A percentile compares a stretch with the other conserved stretches of the same genome.
These are phyloP conservation scores for Arabis hirsuta DNA, from an alignment of 345 rosid species.

Conservation along the genomic window DNA sequence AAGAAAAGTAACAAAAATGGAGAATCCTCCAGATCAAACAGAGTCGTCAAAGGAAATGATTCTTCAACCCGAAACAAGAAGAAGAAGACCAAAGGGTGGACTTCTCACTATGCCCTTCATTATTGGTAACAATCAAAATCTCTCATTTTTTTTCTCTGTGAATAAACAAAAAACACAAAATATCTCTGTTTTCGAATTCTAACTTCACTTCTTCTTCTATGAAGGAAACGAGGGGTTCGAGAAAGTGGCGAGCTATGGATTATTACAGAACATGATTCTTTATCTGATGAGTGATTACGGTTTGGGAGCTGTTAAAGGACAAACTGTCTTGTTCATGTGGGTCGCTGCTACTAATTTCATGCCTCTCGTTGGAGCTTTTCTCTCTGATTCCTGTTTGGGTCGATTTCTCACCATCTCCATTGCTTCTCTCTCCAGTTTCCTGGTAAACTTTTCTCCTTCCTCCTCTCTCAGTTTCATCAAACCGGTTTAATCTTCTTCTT, in stretches of 20 bases:
- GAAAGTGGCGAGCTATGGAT: conserved; percentile 84
- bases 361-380: conserved; percentile 72
- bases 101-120: conserved; percentile 80
- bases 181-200: conserved; percentile 3
- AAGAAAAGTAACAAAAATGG: conserved; percentile 34
- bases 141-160: neutral
- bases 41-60: conserved; percentile 42
- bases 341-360: conserved; percentile 68
- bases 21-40: conserved; percentile 50
- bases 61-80: conserved; percentile 33
- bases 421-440: conserved; percentile 63
- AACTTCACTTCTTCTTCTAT: neutral
- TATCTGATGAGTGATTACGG: conserved; percentile 66
- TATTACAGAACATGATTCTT: conserved; percentile 67
- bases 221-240: conserved; percentile 78
- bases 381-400: conserved; percentile 76
- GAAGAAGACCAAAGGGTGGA: conserved; percentile 58
- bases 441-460: conserved; percentile 46
- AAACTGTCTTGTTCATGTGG: conserved; percentile 69
- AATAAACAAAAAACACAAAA: neutral
- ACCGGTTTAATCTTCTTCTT: conserved; percentile 18
- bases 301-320: conserved; percentile 57
- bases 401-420: conserved; percentile 70
- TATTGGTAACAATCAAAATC: conserved; percentile 52
- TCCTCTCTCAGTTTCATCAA: neutral